Conservation (phyloP, 2,329 filamentous ascomycete species). For the Exophiala sp. region DNA sequence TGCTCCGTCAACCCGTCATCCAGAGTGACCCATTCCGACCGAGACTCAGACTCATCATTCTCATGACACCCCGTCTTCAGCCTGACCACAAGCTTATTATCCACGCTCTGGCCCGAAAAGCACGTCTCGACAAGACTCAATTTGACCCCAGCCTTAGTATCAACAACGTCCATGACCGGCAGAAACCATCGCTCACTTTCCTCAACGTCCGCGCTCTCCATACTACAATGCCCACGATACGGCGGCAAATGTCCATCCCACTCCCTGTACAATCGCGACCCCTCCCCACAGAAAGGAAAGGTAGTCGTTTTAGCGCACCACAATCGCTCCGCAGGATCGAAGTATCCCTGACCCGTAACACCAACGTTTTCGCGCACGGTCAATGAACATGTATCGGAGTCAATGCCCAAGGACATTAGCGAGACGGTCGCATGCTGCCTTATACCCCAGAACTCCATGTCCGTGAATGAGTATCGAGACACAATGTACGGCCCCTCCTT, state of each 20-base stretch:
- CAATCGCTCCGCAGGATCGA: slow-evolving; percentile 37
- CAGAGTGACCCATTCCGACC: slow-evolving; percentile 24
- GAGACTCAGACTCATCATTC: not conserved
- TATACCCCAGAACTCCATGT: slow-evolving; percentile 53
- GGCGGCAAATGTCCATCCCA: slow-evolving; percentile 46
- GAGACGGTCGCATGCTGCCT: slow-evolving; percentile 52
- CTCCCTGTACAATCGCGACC: slow-evolving; percentile 50
- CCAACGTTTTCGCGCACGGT: slow-evolving; percentile 57
- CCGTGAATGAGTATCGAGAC: slow-evolving; percentile 48
- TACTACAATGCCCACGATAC: slow-evolving; percentile 40
- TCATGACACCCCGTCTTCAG: slow-evolving; percentile 30
- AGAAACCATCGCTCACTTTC: slow-evolving; percentile 35
- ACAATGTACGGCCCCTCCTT: slow-evolving; percentile 45
- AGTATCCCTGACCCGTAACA: slow-evolving; percentile 49
- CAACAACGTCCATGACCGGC: slow-evolving; percentile 37
- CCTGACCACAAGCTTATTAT: slow-evolving; percentile 32
- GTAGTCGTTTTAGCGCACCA: slow-evolving; percentile 49
- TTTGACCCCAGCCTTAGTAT: slow-evolving; percentile 33
- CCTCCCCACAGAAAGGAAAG: slow-evolving; percentile 51
- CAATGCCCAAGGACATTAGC: slow-evolving; percentile 51
- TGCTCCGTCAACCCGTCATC: slow-evolving; percentile 42
- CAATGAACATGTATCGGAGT: slow-evolving; percentile 45
- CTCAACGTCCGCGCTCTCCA: slow-evolving; percentile 34
- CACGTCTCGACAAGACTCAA: slow-evolving; percentile 36
- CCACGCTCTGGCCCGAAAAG: slow-evolving; percentile 30